Evolutionary conservation across 108 stramenopile species (phyloP).

Genomic region (Fragilaria radians): DNA sequence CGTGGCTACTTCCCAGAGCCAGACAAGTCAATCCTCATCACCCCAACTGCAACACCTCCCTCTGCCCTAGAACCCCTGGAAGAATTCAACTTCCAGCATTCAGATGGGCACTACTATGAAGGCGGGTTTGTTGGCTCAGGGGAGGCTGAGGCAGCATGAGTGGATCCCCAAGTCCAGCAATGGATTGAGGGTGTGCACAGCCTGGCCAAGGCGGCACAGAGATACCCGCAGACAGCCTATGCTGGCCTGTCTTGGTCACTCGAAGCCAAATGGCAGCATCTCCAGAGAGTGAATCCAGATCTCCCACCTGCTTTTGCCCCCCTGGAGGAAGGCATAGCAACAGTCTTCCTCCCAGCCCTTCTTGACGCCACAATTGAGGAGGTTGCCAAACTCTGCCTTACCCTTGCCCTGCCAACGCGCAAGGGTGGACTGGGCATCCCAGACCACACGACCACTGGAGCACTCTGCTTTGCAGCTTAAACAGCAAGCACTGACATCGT

Average conservation of each 20-base stretch:
- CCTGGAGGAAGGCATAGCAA: slow-evolving; percentile 8
- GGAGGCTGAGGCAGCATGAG: slow-evolving; percentile 4
- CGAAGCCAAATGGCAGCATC: slow-evolving; percentile 20
- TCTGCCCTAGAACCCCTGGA: background rate
- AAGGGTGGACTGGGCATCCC: slow-evolving; percentile 12
- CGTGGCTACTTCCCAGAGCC: slow-evolving; percentile 19
- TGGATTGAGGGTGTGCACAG: slow-evolving; percentile 6
- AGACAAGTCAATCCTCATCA: slow-evolving; percentile 6
- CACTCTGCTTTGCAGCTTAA: background rate
- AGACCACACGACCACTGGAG: slow-evolving; percentile 4
- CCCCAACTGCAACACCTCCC: background rate
- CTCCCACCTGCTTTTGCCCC: slow-evolving; percentile 2
- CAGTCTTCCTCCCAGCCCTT: slow-evolving; percentile 14
- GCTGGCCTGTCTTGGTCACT: slow-evolving; percentile 11
- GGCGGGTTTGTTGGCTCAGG: slow-evolving; percentile 20
- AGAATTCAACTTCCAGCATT: background rate
- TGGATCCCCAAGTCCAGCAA: slow-evolving; percentile 3
- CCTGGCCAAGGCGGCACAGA: slow-evolving; percentile 8
- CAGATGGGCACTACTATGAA: slow-evolving; percentile 12
- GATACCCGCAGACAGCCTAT: slow-evolving; percentile 20
- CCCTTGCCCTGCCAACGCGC: background rate
- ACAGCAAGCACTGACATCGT: background rate
- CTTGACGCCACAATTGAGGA: slow-evolving; percentile 1
- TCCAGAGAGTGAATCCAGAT: slow-evolving; percentile 11
- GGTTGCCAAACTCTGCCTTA: slow-evolving; percentile 5